Evolutionary conservation across 2,329 filamentous ascomycete species (phyloP), one percentile per base, ranked within the genome.

Genomic region (Colletotrichum tropicale): DNA sequence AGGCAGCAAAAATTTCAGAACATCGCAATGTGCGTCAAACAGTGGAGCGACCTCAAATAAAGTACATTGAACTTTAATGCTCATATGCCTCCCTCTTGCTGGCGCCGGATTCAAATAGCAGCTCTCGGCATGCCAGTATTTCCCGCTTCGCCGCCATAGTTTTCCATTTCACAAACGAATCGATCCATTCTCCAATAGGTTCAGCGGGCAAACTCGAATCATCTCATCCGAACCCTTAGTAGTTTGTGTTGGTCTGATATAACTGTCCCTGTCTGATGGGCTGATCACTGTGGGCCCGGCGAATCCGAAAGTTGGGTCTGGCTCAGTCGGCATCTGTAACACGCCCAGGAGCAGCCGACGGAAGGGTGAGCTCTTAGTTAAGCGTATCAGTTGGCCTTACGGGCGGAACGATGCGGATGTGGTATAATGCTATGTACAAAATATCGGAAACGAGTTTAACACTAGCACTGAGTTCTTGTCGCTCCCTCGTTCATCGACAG

Each of bases 391-490:
- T n/a, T n/a, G n/a, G n/a, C n/a, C 38, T 8, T 21, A 5, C 18
- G 10, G 1, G n/a, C 43, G 43, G 0, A 52, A 52, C 0, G 10
- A 52, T 21, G n/a, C 4, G 10, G 1, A 21, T 8, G 0, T 1
- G 2, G n/a, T n/a, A 13, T n/a, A 21, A 0, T 0, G 13, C 0
- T 3, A n/a, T 13, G 4, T 5, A 13, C 10, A 21, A 21, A 12
- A 2, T 52, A 21, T n/a, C n/a, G n/a, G n/a, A n/a, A n/a, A n/a
- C n/a, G n/a, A n/a, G n/a, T n/a, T n/a, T n/a, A n/a, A n/a, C n/a
- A n/a, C n/a, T n/a, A n/a, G n/a, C n/a, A n/a, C n/a, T n/a, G n/a
- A n/a, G n/a, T n/a, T n/a, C n/a, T n/a, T n/a, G n/a, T n/a, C n/a
- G n/a, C n/a, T n/a, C n/a, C n/a, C n/a, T n/a, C n/a, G n/a, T n/a